These are phyloP conservation scores for Cutaneotrichosporon sp. DNA, from an alignment of 1,284 basidiomycete genomes.

Conservation along the genomic window DNA sequence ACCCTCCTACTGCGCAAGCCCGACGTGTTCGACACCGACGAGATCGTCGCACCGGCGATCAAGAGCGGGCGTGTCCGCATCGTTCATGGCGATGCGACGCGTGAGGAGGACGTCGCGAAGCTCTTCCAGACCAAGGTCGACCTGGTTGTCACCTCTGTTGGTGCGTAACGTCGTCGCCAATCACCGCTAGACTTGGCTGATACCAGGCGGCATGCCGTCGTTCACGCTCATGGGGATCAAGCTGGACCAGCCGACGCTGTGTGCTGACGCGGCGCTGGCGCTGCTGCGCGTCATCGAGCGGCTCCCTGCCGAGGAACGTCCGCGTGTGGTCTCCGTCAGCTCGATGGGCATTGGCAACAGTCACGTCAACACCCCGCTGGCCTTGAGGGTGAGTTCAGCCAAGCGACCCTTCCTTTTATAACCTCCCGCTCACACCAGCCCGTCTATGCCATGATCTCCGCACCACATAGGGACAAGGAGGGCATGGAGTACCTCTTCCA, in stretches of 20 bases:
- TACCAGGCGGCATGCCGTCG: slow-evolving; percentile 17
- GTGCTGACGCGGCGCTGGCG: slow-evolving; percentile 17
- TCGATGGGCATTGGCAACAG: slow-evolving; percentile 32
- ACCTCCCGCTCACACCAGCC: slow-evolving; percentile 9
- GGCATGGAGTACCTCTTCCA: slow-evolving; percentile 27
- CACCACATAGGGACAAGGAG: slow-evolving; percentile 30
- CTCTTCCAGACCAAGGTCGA: slow-evolving; percentile 22
- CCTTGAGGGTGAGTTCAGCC: slow-evolving; percentile 22
- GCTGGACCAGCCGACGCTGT: slow-evolving; percentile 24
- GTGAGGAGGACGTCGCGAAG: slow-evolving; percentile 20
- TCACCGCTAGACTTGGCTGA: not conserved
- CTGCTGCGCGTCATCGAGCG: slow-evolving; percentile 17
- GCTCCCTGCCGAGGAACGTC: slow-evolving; percentile 3
- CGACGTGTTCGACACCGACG: slow-evolving; percentile 16
- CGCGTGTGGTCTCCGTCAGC: slow-evolving; percentile 24
- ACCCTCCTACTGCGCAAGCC: slow-evolving; percentile 25
- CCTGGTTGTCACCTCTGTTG: slow-evolving; percentile 25
- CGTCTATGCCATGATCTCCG: slow-evolving; percentile 22
- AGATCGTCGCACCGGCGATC: slow-evolving; percentile 10
- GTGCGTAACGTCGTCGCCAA: slow-evolving; percentile 16
- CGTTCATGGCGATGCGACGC: slow-evolving; percentile 29
- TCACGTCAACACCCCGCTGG: slow-evolving; percentile 23
- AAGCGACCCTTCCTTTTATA: not conserved
- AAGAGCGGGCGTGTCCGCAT: slow-evolving; percentile 16
- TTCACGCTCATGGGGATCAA: slow-evolving; percentile 17